Evolutionary conservation across 1,284 basidiomycete genomes (phyloP), one percentile per base, ranked within the genome.

Genomic region (Naganishia sp.): DNA sequence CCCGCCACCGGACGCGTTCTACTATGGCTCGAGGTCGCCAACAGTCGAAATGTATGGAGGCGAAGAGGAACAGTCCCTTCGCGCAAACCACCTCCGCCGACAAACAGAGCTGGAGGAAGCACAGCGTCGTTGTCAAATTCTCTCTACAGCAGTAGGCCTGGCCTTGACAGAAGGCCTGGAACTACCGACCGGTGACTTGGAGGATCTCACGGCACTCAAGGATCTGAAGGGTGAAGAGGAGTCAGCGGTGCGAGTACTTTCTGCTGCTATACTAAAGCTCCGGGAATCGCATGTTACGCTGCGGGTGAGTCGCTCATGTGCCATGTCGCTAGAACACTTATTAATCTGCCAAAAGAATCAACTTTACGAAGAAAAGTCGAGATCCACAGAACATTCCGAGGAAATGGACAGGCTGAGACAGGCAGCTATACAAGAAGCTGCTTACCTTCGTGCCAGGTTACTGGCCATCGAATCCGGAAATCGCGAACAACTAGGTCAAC

Each of bases 401-500:
- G 91, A 94, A 69, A 88, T 90, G 1, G 92, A 97, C 70, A 86
- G 89, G 45, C 81, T 88, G 65, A 89, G 90, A 70, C 80, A 84
- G 5, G 88, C 86, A 56, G 95, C 96, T 1, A 80, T 92, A 6
- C 92, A 99, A 77, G 96, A 99, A 78, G 91, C 95, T 1, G 92
- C 94, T 1, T 99, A 91, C 81, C 97, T 94, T 78, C 92, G 95
- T 55, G 92, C 94, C 55, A 98, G 98, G 81, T 82, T 96, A 13
- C 84, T 87, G 4, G 93, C 95, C 0, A 81, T 92, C 67, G 96
- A 99, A 77, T 81, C 85, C 0, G 84, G 85, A 60, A 86, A 86
- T 21, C 83, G 86, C 6, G 79, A 80, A 6, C 92, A 96, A 49
- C 74, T 87, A 2, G 81, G 83, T 36, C 86, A 88, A 36, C 75